Base-by-base conservation (phyloP, 441 rosid species). In the Erodium trifolium region DNA sequence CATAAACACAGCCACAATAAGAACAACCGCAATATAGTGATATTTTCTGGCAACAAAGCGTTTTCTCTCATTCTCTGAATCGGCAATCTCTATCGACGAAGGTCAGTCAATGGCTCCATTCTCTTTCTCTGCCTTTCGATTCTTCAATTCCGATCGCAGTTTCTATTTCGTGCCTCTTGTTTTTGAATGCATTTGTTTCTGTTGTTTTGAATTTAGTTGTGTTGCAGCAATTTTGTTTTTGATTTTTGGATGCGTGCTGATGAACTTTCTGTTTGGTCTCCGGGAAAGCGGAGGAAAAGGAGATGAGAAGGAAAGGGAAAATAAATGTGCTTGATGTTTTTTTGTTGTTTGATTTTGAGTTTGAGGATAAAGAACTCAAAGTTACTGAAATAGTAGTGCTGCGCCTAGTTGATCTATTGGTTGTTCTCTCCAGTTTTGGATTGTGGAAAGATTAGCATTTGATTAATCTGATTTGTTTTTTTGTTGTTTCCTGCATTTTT, bases 241-340 rank as follows among this genome's bases (percentile, higher is more conserved):
- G 47, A 13, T 71, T 65, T 59, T 34, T 11, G 65, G 34, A 51
- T 70, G 17, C 13, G 57, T 51, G 62, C 19, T 55, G 62, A 9
- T n/a, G 62, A 16, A 55, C 18, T 55, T 67, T 74, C 75, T 76
- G 88, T 83, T 87, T 84, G 87, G 90, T 78, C 81, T 81, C 89
- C 82, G 84, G 78, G 91, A 82, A 83, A 84, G 73, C 71, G 75
- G 79, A 73, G 76, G 76, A 69, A 5, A 55, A 55, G 16, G 59
- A 53, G 39, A n/a, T 63, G 23, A 23, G 39, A 63, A 43, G n/a
- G 23, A 34, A 53, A 37, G 63, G 69, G 60, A 69, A 70, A 68
- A 16, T 39, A 19, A 63, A 14, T 39, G 0, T 68, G 75, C 64
- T 72, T 65, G 31, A 29, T 12, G 4, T 43, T 43, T 39, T 31